These are phyloP conservation scores for Sporobolomyces pararoseus DNA, from an alignment of 768 basidiomycete species.

Conservation along the genomic window DNA sequence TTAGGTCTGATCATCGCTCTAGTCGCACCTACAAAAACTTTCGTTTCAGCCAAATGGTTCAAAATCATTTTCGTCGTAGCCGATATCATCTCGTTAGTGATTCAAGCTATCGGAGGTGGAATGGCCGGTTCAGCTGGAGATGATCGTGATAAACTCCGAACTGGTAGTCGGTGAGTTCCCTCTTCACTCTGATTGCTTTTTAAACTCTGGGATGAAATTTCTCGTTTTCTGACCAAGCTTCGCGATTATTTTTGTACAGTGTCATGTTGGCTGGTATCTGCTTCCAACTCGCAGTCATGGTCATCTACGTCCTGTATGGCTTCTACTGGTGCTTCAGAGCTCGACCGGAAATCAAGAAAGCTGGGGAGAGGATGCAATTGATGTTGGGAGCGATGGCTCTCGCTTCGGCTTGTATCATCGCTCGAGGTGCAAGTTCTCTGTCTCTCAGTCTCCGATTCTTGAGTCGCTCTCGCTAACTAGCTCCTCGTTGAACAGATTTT, in stretches of 20 bases:
- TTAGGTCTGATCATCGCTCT: slow-evolving; percentile 20
- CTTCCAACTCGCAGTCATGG: slow-evolving; percentile 33
- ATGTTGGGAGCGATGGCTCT: slow-evolving; percentile 10
- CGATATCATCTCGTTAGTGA: slow-evolving; percentile 31
- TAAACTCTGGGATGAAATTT: too few relatives aligned
- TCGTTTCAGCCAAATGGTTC: slow-evolving; percentile 27
- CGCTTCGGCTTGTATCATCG: slow-evolving; percentile 15
- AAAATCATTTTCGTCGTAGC: slow-evolving; percentile 28
- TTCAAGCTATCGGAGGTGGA: slow-evolving; percentile 36
- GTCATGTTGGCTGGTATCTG: slow-evolving; percentile 37
- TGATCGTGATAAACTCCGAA: neutral
- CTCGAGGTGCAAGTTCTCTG: slow-evolving; percentile 22
- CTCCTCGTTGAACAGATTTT: slow-evolving; percentile 7
- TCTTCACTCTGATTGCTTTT: neutral
- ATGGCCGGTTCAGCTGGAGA: slow-evolving; percentile 11
- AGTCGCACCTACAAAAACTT: slow-evolving; percentile 3
- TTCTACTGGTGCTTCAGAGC: slow-evolving; percentile 14
- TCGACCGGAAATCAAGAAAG: neutral
- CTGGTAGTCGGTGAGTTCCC: slow-evolving; percentile 13
- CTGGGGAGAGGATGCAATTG: slow-evolving; percentile 14
- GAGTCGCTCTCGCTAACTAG: neutral
- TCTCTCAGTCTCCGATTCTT: neutral
- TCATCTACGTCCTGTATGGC: slow-evolving; percentile 6
- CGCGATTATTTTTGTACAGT: neutral
- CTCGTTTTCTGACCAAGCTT: too few relatives aligned